Evolutionary conservation across 805 yeast species (phyloP).

Genomic region (Kuraishia ogatae): DNA sequence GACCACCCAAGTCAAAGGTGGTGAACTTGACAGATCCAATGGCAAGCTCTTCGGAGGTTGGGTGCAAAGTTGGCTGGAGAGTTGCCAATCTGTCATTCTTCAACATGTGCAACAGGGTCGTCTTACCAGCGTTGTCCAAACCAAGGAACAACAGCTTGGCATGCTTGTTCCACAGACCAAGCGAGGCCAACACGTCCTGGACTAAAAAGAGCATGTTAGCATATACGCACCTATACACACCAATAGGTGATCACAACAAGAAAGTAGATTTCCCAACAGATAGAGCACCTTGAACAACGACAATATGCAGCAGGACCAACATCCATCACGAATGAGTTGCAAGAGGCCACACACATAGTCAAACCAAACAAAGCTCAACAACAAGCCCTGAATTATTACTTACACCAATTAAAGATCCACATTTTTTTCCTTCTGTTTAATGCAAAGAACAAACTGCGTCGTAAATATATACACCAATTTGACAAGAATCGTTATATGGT

Average conservation of each 20-base stretch:
- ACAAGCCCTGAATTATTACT: slow-evolving; percentile 10
- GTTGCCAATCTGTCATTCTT: slow-evolving; percentile 96
- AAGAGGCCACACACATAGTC: too few species aligned
- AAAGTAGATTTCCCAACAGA: too few species aligned
- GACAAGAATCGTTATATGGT: too few species aligned
- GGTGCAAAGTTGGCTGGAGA: slow-evolving; percentile 95
- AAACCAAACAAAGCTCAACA: not conserved
- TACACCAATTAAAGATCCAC: slow-evolving; percentile 33
- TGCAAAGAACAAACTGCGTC: not conserved
- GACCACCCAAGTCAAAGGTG: slow-evolving; percentile 98
- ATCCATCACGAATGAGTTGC: too few species aligned
- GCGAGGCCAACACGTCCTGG: slow-evolving; percentile 68
- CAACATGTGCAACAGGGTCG: slow-evolving; percentile 78
- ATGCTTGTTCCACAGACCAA: slow-evolving; percentile 88
- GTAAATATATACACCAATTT: too few species aligned
- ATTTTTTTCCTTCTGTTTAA: slow-evolving; percentile 8
- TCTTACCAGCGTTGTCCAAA: slow-evolving; percentile 96
- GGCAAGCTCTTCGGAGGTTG: slow-evolving; percentile 96
- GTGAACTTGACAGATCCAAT: slow-evolving; percentile 96
- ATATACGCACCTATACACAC: not conserved
- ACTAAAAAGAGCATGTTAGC: slow-evolving; percentile 27
- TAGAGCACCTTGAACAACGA: too few species aligned
- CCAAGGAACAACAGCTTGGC: slow-evolving; percentile 95
- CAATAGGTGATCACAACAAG: not conserved
- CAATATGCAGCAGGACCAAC: too few species aligned